Evolutionary conservation across 2,329 filamentous ascomycete species (phyloP), one percentile per base, ranked within the genome.

Genomic region (Pseudogymnoascus sp.): DNA sequence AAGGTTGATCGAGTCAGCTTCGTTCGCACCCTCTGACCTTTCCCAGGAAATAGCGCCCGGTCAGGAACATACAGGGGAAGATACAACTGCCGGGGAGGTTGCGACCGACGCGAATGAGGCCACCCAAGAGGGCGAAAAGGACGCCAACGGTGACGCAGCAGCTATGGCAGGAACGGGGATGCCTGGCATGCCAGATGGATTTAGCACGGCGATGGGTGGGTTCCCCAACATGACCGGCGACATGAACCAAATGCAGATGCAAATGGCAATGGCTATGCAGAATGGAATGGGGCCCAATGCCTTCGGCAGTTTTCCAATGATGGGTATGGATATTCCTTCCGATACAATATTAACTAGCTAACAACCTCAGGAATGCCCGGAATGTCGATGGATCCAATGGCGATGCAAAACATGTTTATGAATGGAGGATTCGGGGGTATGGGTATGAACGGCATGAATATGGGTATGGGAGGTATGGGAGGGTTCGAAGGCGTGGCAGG

Each of bases 371-470:
- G 85, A 71, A 92, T 94, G 88, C 79, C 87, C 67, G 85, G 85
- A 70, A 91, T 93, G 88, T 83, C 83, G 75, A 94, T 96, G 90
- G 89, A 92, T 80, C 85, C 86, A 63, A 86, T 87, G 81, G 77
- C 79, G 74, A 87, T 88, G 83, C 85, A 88, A 74, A 86, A 83
- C 76, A 86, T 87, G 82, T 85, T 86, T 81, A 90, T 92, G 87
- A 90, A 85, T 79, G 85, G 86, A 79, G 84, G 85, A 73, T 90
- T 88, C 74, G 83, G 84, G 81, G 86, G 86, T 80, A 88, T 89
- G 57, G 89, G 88, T 76, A 89, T 90, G 86, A 87, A 83, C 81
- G 83, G 86, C 80, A 87, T 89, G 85, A 87, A 83, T 75, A 90
- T 93, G 88, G 82, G 84, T 73, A 83, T 89, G 81, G 77, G 76